phyloP scores from a whole-genome alignment of 495 filamentous ascomycete genomes.

The Xylaria acuta region DNA sequence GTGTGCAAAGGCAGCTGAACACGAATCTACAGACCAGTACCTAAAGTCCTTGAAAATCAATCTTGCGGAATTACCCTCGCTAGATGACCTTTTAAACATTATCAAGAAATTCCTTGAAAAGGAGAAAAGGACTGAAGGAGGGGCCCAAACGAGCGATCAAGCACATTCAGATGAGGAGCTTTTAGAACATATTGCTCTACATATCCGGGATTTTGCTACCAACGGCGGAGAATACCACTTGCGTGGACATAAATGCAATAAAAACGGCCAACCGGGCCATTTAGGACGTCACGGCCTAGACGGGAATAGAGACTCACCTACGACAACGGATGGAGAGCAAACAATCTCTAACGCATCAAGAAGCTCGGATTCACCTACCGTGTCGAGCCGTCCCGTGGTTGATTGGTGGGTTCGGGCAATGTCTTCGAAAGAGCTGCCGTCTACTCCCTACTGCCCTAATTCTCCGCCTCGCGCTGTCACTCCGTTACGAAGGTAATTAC shows the following conservation, averaged over 20 bases:
- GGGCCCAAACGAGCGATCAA: not conserved
- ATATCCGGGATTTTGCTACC: constrained; percentile 14
- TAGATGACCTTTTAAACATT: not conserved
- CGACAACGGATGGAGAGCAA: constrained; percentile 25
- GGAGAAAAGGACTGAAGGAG: not conserved
- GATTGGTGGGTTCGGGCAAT: constrained; percentile 29
- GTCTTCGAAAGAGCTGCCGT: constrained; percentile 1
- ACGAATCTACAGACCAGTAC: constrained; percentile 21
- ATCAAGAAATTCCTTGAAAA: constrained; percentile 5
- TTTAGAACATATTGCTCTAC: constrained; percentile 8
- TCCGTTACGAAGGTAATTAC: constrained; percentile 28
- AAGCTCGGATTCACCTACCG: constrained; percentile 12
- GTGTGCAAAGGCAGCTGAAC: constrained; percentile 18
- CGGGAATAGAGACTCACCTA: constrained; percentile 38
- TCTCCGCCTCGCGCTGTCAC: constrained; percentile 34
- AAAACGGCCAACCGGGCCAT: constrained; percentile 5
- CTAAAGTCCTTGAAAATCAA: constrained; percentile 20
- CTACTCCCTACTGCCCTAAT: not conserved
- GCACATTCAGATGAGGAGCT: not conserved
- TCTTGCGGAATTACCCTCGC: not conserved
- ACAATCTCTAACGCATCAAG: constrained; percentile 20
- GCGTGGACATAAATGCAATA: constrained; percentile 15
- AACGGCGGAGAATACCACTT: not conserved
- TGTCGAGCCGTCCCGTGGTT: constrained; percentile 18
- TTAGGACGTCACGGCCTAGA: constrained; percentile 34